Evolutionary conservation across 495 filamentous ascomycete species (phyloP), one percentile per base, ranked within the genome.

Genomic region (Filosporella fistucella): DNA sequence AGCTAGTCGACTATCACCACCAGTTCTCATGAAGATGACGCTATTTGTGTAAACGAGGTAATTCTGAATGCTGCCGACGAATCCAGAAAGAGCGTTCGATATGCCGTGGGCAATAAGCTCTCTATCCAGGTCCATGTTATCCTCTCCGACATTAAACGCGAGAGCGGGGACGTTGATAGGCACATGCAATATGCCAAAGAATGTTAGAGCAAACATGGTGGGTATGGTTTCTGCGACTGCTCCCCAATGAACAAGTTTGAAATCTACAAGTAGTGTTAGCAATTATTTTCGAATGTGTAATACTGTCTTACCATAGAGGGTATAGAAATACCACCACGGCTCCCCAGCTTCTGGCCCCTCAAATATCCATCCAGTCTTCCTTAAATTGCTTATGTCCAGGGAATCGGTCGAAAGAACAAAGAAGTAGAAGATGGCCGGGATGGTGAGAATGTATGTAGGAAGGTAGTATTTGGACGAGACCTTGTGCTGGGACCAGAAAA

Each of bases 41-140:
- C 88, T 95, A 55, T 98, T 98, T 37, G 89, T 90, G 57, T 96
- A 98, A 10, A 97, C 93, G 14, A 97, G 76, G 58, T 98, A 98
- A 62, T 98, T 98, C 61, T 97, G 93, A 42, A 98, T 91, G 60
- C 90, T 96, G 16, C 93, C 93, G 4, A 72, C 70, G 43, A 81
- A 72, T 5, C 93, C 93, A 9, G 93, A 96, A 7, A 97, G 54
- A 16, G 88, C 85, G 65, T 98, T 98, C 0, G 90, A 95, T 45
- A 94, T 78, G 5, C 93, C 93, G 55, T 98, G 93, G 16, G 91
- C 81, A 57, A 93, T 88, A 9, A 98, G 80, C 63, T 98, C 93
- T 47, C 89, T 80, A 55, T 98, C 85, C 29, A 97, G 80, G 61
- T 93, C 80, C 18, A 95, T 70, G 59, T 96, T 84, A 59, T 98